Evolutionary conservation across 2,329 filamentous ascomycete genomes (phyloP), one percentile per base, ranked within the genome.

Genomic region (Penicillium sp.): DNA sequence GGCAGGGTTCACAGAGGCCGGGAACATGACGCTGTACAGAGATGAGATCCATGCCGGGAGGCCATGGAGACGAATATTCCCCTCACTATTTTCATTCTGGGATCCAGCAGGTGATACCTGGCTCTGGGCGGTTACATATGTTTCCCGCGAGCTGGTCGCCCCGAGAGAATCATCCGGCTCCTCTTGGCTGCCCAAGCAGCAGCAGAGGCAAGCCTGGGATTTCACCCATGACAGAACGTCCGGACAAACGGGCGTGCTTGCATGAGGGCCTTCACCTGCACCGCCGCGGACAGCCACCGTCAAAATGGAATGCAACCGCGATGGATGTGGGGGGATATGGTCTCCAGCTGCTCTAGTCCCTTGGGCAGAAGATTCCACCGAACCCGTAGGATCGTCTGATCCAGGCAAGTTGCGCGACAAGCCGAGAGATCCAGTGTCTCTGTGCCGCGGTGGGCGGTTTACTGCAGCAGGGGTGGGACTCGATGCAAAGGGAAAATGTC

Each of bases 121-220:
- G 26, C 53, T 61, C 3, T n/a, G 50, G 9, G 62, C 61, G 22
- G 62, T 64, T n/a, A 46, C 19, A 49, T 64, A 63, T 36, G 61
- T 62, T 12, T 62, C 61, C 5, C 30, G 50, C 5, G 61, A 63
- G 10, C 31, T 44, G 35, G 51, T 46, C 10, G 26, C 22, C 2
- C 53, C 53, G 3, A 63, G 54, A 36, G 53, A 28, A 28, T 43
- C 26, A 22, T 55, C n/a, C 4, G 37, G 19, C 14, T 54, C 53
- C 12, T 54, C 41, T 6, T 47, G 14, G 4, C 33, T 8, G 4
- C 35, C 25, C 10, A 47, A 17, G 11, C 56, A 60, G 26, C 61
- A 62, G 22, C 51, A 63, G 26, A 56, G n/a, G 10, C 43, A 55
- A 7, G 57, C 5, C 9, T 57, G 56, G 3, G 44, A 10, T 3